Evolutionary conservation across 768 basidiomycete species (phyloP).

Genomic region (Lentinula lateritia): DNA sequence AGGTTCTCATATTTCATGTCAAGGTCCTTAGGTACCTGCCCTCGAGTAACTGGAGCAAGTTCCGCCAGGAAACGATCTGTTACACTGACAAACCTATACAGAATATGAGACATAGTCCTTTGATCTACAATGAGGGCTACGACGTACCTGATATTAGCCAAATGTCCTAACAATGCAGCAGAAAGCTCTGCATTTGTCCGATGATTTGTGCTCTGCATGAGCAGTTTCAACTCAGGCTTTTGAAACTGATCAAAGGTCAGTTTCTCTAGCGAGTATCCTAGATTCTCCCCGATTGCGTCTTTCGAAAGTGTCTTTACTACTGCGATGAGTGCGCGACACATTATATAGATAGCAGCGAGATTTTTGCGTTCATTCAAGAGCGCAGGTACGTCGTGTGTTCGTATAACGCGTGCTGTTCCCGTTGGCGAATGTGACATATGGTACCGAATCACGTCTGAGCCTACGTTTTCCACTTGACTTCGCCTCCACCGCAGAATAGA

Average conservation of each 20-base stretch:
- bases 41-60: slow-evolving; percentile 66
- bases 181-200: slow-evolving; percentile 78
- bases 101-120: not conserved
- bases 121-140: not conserved
- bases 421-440: slow-evolving; percentile 37
- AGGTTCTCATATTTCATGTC: slow-evolving; percentile 84
- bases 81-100: slow-evolving; percentile 77
- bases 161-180: slow-evolving; percentile 76
- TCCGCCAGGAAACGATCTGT: slow-evolving; percentile 87
- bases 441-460: slow-evolving; percentile 43
- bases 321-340: slow-evolving; percentile 81
- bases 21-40: slow-evolving; percentile 72
- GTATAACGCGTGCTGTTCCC: slow-evolving; percentile 25
- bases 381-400: slow-evolving; percentile 41
- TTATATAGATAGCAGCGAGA: slow-evolving; percentile 84
- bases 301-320: slow-evolving; percentile 69
- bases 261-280: slow-evolving; percentile 81
- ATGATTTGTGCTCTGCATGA: slow-evolving; percentile 68
- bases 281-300: slow-evolving; percentile 70
- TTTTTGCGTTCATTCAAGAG: slow-evolving; percentile 67
- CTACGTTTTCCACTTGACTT: slow-evolving; percentile 61
- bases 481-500: slow-evolving; percentile 85
- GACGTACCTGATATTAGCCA: slow-evolving; percentile 73
- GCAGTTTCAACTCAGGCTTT: slow-evolving; percentile 61
- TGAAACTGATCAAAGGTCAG: slow-evolving; percentile 84